These are phyloP conservation scores for Penicillium subrubescens DNA, from an alignment of 495 filamentous ascomycete genomes.

Conservation along the genomic window DNA sequence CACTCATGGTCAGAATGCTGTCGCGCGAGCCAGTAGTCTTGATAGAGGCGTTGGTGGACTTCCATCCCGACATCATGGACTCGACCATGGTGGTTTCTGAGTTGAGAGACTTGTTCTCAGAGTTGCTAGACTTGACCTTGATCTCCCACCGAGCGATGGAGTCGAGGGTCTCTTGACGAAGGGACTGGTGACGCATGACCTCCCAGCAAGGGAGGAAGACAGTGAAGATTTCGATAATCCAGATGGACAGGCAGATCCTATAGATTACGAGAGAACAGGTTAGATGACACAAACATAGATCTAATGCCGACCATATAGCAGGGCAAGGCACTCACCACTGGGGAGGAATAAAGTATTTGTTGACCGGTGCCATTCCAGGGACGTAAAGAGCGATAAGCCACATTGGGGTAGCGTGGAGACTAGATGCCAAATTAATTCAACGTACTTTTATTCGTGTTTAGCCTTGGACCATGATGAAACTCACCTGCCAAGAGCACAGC, in stretches of 20 bases:
- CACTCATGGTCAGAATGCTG: conserved; percentile 58
- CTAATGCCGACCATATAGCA: background rate
- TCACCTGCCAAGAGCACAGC: conserved; percentile 55
- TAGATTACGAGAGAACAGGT: background rate
- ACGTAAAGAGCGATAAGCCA: conserved; percentile 66
- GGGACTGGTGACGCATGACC: conserved; percentile 51
- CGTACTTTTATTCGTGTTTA: background rate
- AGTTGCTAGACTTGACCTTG: conserved; percentile 27
- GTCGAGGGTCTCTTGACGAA: conserved; percentile 43
- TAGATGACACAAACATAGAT: background rate
- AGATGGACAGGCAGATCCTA: conserved; percentile 58
- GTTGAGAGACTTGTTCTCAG: conserved; percentile 32
- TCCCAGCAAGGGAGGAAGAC: conserved; percentile 59
- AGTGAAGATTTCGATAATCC: conserved; percentile 55
- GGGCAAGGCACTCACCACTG: conserved; percentile 51
- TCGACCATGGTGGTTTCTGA: conserved; percentile 35
- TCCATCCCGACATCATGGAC: conserved; percentile 38
- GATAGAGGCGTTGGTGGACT: conserved; percentile 35
- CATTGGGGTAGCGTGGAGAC: conserved; percentile 63
- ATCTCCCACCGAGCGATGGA: conserved; percentile 38
- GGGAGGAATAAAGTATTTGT: conserved; percentile 54
- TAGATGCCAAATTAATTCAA: background rate
- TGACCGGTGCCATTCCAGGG: conserved; percentile 55
- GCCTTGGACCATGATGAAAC: background rate
- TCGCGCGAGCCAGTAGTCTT: conserved; percentile 30